Evolutionary conservation across 805 yeast species (phyloP).

Genomic region (Metschnikowia baotianmanensis): DNA sequence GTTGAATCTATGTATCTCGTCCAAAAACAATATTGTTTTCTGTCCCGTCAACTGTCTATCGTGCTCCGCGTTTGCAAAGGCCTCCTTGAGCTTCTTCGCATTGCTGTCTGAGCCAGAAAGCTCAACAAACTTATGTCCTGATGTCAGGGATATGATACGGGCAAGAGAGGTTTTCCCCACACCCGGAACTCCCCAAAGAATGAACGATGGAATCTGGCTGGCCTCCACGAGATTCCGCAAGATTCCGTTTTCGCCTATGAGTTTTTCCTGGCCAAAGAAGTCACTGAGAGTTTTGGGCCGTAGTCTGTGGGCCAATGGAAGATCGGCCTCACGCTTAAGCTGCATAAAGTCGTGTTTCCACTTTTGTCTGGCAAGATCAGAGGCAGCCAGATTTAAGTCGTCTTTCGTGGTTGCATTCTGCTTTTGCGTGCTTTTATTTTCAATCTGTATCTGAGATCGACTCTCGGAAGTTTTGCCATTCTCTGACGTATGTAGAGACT

Average conservation of each 20-base stretch:
- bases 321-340: constrained; percentile 21
- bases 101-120: constrained; percentile 40
- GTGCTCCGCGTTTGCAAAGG: constrained; percentile 36
- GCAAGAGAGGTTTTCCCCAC: constrained; percentile 45
- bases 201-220: constrained; percentile 38
- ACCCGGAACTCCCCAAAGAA: constrained; percentile 46
- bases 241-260: constrained; percentile 37
- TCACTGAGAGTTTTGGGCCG: constrained; percentile 39
- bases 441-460: too few species aligned
- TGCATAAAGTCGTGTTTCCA: constrained; percentile 2
- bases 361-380: not conserved
- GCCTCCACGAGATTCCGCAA: constrained; percentile 34
- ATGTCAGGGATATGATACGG: constrained; percentile 34
- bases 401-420: not conserved
- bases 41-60: constrained; percentile 34
- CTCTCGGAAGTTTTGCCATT: too few species aligned
- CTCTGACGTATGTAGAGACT: too few species aligned
- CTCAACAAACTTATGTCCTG: constrained; percentile 35
- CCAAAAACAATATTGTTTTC: constrained; percentile 35
- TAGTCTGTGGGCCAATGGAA: constrained; percentile 41
- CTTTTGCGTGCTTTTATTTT: too few species aligned
- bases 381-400: not conserved
- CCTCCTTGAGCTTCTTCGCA: constrained; percentile 35
- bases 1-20: constrained; percentile 45
- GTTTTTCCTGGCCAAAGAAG: constrained; percentile 41